Base-by-base conservation (phyloP, 148 eudicot species). In the Camellia japonica region DNA sequence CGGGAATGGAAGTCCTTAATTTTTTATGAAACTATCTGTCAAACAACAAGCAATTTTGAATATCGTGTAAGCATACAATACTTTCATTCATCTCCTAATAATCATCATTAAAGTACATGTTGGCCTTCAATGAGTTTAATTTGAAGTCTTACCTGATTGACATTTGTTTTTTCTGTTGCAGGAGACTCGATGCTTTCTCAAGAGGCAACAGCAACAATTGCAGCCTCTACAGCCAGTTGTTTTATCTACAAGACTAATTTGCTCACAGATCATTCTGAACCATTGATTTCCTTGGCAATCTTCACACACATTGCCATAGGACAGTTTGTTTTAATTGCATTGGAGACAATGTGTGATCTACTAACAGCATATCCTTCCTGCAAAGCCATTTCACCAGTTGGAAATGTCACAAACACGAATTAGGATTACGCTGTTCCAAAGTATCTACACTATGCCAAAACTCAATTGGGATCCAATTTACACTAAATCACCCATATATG, bases 271-370 rank as follows among this genome's bases (percentile, higher is more conserved):
- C 43, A 72, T 47, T 74, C 72, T 75, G 83, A 72, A 13, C 62
- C 55, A 52, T 69, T 65, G 83, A 93, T 86, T 79, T 93, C 93
- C 84, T 81, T 88, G 12, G 85, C 92, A 16, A 93, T 79, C 76
- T 83, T 84, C 68, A 96, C 81, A 67, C 97, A 93, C 46, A 77
- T 84, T 18, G 89, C 83, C 97, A 91, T 91, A 7, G 99, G 88
- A 76, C 95, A 96, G 81, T 93, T 92, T 49, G 99, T 96, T 88
- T 96, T 96, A 76, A 96, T 85, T 38, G 99, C 92, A 74, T 91
- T 92, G 6, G 91, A 52, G 71, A 79, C 82, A 52, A 96, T 93
- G 78, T 96, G 99, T 13, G 98, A 96, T 81, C 99, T 87, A 66
- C 90, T 81, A 54, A 87, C 93, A 72, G 84, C 91, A 88, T 89